Conservation (phyloP, 2,329 filamentous ascomycete genomes). For the Dactylellina cionopaga region DNA sequence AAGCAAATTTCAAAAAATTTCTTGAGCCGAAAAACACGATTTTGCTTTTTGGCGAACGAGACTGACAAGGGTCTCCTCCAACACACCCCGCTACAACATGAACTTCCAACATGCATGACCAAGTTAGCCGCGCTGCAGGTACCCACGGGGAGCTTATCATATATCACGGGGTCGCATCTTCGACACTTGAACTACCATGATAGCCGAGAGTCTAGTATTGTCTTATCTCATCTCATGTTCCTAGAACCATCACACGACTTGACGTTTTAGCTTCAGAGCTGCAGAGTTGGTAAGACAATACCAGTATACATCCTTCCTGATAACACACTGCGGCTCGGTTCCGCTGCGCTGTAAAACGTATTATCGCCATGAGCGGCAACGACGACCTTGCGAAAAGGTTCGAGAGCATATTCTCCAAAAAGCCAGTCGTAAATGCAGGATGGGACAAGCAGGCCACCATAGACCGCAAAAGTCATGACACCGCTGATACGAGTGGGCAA, state of each 20-base stretch:
- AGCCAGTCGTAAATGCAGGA: slow-evolving; percentile 24
- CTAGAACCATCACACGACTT: no score
- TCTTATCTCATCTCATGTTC: neutral
- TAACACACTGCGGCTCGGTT: neutral
- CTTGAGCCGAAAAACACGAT: slow-evolving; percentile 16
- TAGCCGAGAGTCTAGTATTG: neutral
- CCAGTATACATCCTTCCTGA: neutral
- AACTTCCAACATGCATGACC: slow-evolving; percentile 10
- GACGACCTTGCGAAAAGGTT: slow-evolving; percentile 48
- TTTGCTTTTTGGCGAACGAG: slow-evolving; percentile 28
- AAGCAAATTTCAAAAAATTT: slow-evolving; percentile 35
- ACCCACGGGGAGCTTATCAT: neutral
- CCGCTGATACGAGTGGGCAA: slow-evolving; percentile 23
- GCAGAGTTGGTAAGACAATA: neutral
- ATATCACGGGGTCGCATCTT: slow-evolving; percentile 22
- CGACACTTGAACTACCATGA: neutral
- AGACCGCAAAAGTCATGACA: neutral
- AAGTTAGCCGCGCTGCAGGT: slow-evolving; percentile 22
- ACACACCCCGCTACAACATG: slow-evolving; percentile 9
- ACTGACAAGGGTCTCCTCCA: slow-evolving; percentile 7
- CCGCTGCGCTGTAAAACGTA: neutral
- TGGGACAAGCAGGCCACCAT: slow-evolving; percentile 17
- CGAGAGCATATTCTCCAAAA: slow-evolving; percentile 49
- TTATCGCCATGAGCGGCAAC: slow-evolving; percentile 14
- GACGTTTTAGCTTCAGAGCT: neutral